Evolutionary conservation across 2,329 filamentous ascomycete species (phyloP), one percentile per base, ranked within the genome.

Genomic region (Paecilomyces dactylethromorphus): DNA sequence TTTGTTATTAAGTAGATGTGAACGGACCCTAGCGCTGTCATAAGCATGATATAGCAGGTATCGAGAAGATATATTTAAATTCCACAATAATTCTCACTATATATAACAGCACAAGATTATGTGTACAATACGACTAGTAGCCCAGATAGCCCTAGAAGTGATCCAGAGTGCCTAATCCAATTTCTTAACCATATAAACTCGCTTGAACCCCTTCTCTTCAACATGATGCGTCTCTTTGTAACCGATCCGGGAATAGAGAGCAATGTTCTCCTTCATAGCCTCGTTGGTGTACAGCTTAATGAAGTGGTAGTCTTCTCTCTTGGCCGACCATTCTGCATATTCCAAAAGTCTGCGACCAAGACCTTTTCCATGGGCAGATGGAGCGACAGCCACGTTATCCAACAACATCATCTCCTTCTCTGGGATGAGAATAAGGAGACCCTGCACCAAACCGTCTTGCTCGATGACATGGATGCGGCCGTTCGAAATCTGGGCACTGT

Each of bases 191-290:
- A 35, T 26, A 51, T 29, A 32, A 33, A 53, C 55, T 58, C 26
- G 31, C 56, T 21, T 54, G 52, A 31, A n/a, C 15, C 35, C 15
- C 35, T 39, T 39, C 35, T 39, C 35, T n/a, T 39, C 35, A 39
- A 12, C 13, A 15, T 13, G 35, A n/a, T 39, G 35, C 7, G 35
- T 39, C n/a, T 39, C 35, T 13, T 15, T 6, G 7, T 39, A 39
- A 13, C 35, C 35, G n/a, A 39, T 13, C 35, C 31, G 54, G 32
- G 39, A 59, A 56, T 56, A 62, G 58, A 54, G 15, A 31, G 55
- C 35, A 15, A 60, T 51, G 56, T 61, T 45, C 58, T 49, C 33
- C 55, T 52, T 51, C 60, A 62, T 55, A 21, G 50, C 10, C 59
- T 62, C 32, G 26, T 26, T 21, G 11, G 35, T 39, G n/a, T 39